Percentiles rank a stretch among this genome's conserved stretches.
These are phyloP conservation scores for Lachnellula cervina DNA, from an alignment of 2,329 filamentous ascomycete genomes.

Conservation along the genomic window DNA sequence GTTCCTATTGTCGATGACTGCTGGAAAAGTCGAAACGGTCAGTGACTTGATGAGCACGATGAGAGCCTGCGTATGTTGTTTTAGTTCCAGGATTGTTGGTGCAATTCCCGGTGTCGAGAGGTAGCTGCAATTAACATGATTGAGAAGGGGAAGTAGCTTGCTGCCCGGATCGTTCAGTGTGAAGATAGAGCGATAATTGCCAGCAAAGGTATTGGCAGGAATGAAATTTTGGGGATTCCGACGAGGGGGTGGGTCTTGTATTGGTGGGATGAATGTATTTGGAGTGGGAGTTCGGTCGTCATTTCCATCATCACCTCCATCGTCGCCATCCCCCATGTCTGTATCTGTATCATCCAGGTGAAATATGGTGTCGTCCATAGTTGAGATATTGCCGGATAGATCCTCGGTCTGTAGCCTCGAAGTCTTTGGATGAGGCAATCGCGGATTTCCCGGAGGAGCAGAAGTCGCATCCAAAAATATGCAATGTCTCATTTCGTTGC, in stretches of 20 bases:
- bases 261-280: neutral
- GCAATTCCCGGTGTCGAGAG: conserved; percentile 47
- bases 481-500: neutral
- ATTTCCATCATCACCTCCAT: no score
- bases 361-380: no score
- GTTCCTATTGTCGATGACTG: conserved; percentile 24
- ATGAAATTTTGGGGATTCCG: neutral
- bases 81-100: conserved; percentile 52
- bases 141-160: conserved; percentile 22
- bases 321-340: neutral
- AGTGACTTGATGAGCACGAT: conserved; percentile 47
- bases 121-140: conserved; percentile 53
- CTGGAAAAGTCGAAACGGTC: conserved; percentile 34
- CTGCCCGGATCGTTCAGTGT: conserved; percentile 4
- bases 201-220: conserved; percentile 4
- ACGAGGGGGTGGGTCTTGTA: neutral
- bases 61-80: conserved; percentile 57
- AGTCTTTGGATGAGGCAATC: no score
- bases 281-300: neutral
- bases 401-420: no score
- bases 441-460: neutral
- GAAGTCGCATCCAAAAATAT: neutral
- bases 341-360: neutral
- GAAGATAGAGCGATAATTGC: conserved; percentile 15
- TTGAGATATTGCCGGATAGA: no score